phyloP scores from a whole-genome alignment of 164 flowering plant species.

The Santalum album region DNA sequence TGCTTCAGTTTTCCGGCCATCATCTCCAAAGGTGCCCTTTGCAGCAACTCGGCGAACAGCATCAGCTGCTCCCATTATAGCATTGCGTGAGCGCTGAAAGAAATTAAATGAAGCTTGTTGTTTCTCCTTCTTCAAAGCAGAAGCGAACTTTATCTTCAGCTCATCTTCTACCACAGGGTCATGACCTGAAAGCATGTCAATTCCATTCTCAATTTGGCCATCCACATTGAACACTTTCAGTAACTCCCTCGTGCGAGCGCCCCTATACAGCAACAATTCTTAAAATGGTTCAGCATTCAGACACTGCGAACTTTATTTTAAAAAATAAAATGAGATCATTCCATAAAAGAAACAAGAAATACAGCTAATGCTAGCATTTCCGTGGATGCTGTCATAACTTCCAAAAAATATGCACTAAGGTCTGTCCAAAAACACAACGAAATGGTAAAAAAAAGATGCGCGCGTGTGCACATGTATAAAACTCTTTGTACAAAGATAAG shows the following conservation, averaged over 20 bases:
- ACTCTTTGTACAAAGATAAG: too few relatives aligned
- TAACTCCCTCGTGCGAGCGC: constrained; percentile 4
- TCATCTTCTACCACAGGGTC: constrained; percentile 2
- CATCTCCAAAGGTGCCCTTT: constrained; percentile 4
- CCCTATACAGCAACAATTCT: neutral
- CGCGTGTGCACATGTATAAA: too few relatives aligned
- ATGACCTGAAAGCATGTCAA: constrained; percentile 1
- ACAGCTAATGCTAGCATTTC: too few relatives aligned
- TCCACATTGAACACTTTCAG: constrained; percentile 5
- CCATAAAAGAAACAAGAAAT: too few relatives aligned
- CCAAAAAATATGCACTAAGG: too few relatives aligned
- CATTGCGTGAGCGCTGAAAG: constrained; percentile 6
- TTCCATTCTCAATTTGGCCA: constrained; percentile 6
- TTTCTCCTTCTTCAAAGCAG: constrained; percentile 4
- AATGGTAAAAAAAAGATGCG: too few relatives aligned
- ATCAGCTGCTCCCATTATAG: constrained; percentile 5
- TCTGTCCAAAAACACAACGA: too few relatives aligned
- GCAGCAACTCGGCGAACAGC: constrained; percentile 5
- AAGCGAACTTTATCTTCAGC: constrained; percentile 1
- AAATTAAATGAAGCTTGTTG: constrained; percentile 1
- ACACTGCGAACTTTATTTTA: too few relatives aligned
- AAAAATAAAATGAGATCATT: too few relatives aligned
- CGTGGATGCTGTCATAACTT: too few relatives aligned
- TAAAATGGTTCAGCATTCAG: too few relatives aligned
- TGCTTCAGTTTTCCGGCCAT: constrained; percentile 2